Evolutionary conservation across 768 basidiomycete species (phyloP), one percentile per base, ranked within the genome.

Genomic region (Russula abietina): DNA sequence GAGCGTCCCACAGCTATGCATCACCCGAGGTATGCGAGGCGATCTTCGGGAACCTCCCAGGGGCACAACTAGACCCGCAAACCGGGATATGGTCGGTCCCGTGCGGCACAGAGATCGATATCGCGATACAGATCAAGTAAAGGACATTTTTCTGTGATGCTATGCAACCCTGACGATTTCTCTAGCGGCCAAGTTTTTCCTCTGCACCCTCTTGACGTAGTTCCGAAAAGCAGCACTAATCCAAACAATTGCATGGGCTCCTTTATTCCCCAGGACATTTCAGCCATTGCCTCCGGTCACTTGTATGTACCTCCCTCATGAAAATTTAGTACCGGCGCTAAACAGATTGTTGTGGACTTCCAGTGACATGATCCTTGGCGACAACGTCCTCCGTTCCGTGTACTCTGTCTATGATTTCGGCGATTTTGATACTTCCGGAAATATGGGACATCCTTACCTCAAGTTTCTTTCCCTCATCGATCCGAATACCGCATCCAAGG

Each of bases 391-490:
- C 62, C 89, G 91, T 62, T 88, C 89, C 17, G 75, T 92, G 43
- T 93, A 93, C 73, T 81, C 88, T 9, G 75, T 93, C 60, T 93
- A 91, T 72, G 88, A 92, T 73, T 93, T 88, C 70, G 91, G 91
- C 26, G 88, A 93, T 74, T 91, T 83, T 67, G 81, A 85, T 69
- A 71, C 78, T 14, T 75, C 79, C 5, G 85, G 84, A 41, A 73
- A 79, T 17, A 85, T 85, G 84, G 89, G 88, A 45, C 73, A 85
- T 70, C 91, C 91, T 5, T 91, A 88, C 71, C 81, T 93, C 75
- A 86, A 86, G 73, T 74, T 93, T 43, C 78, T 91, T 64, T 75
- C 88, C 16, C 78, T 91, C 57, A 73, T 88, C 64, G 79, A 91
- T 70, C 85, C 91, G 22, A 76, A 84, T 68, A 70, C 83, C 57